Percentiles rank a stretch among this genome's conserved stretches.
phyloP scores from a whole-genome alignment of 352 stramenopile species.

The Plasmopara viticola region DNA sequence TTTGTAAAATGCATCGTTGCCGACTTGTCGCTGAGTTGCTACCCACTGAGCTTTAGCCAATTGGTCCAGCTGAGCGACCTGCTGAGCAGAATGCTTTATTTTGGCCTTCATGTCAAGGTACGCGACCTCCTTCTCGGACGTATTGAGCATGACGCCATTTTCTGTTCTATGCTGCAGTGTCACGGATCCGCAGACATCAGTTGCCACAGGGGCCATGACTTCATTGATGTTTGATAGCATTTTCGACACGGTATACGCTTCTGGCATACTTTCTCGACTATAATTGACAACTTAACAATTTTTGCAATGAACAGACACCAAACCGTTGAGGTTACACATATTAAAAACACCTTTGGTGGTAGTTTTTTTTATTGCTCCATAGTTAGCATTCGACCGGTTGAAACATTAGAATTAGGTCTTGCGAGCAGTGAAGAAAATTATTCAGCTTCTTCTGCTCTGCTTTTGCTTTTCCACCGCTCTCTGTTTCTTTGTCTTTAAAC shows the following conservation, averaged over 20 bases:
- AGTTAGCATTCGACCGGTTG: too few species aligned
- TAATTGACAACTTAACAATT: neutral
- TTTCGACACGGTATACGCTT: slow-evolving; percentile 80
- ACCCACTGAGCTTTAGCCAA: slow-evolving; percentile 43
- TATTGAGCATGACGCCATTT: slow-evolving; percentile 80
- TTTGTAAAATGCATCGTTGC: slow-evolving; percentile 50
- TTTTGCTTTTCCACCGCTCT: slow-evolving; percentile 28
- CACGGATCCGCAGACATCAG: slow-evolving; percentile 37
- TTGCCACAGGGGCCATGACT: slow-evolving; percentile 60
- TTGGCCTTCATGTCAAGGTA: slow-evolving; percentile 70
- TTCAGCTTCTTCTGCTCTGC: slow-evolving; percentile 18
- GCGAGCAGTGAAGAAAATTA: neutral
- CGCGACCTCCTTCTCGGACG: slow-evolving; percentile 61
- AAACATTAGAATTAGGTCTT: neutral
- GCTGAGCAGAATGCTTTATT: slow-evolving; percentile 61
- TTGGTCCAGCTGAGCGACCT: slow-evolving; percentile 34
- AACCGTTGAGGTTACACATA: slow-evolving; percentile 4
- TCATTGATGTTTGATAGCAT: slow-evolving; percentile 81
- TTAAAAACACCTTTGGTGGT: neutral
- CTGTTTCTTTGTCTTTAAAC: slow-evolving; percentile 71
- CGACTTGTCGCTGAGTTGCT: slow-evolving; percentile 27
- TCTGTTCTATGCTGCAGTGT: slow-evolving; percentile 66
- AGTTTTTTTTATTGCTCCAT: neutral
- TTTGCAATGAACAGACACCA: slow-evolving; percentile 10
- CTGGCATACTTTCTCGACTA: slow-evolving; percentile 20